Evolutionary conservation across 139 green algal species (phyloP).

Genomic region (Axilococcus clingmanii): DNA sequence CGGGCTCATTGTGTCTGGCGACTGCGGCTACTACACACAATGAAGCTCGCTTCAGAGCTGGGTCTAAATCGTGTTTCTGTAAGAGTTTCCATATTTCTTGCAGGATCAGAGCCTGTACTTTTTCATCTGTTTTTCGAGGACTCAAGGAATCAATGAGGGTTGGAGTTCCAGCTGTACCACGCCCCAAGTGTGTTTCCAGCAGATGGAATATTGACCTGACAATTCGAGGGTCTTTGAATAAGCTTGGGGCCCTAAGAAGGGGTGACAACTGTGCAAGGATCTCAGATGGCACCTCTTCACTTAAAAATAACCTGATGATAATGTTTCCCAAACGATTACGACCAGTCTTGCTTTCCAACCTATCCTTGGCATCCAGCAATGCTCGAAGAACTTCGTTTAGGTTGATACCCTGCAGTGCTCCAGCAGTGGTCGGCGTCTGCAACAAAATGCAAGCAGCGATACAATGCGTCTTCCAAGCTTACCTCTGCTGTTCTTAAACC

Average conservation of each 20-base stretch:
- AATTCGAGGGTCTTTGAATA: slow-evolving; percentile 9
- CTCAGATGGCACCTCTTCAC: slow-evolving; percentile 19
- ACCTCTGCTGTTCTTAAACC: slow-evolving; percentile 15
- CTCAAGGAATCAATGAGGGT: slow-evolving; percentile 18
- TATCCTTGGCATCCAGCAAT: slow-evolving; percentile 10
- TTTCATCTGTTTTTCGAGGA: slow-evolving; percentile 14
- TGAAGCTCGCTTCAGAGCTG: not conserved
- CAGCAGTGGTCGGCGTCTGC: not conserved
- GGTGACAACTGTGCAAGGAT: slow-evolving; percentile 9
- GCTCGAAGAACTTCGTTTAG: slow-evolving; percentile 12
- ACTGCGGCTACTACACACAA: slow-evolving; percentile 13
- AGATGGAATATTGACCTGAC: slow-evolving; percentile 18
- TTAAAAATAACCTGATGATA: slow-evolving; percentile 18
- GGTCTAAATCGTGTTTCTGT: slow-evolving; percentile 7
- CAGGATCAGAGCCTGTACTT: slow-evolving; percentile 11
- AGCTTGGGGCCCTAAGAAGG: slow-evolving; percentile 11
- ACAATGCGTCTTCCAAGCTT: not conserved
- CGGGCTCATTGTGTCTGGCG: slow-evolving; percentile 4
- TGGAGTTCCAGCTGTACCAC: slow-evolving; percentile 19
- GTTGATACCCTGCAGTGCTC: slow-evolving; percentile 9
- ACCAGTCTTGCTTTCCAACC: slow-evolving; percentile 11
- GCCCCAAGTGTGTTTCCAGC: slow-evolving; percentile 1
- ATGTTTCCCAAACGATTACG: slow-evolving; percentile 2
- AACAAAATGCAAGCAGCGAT: not conserved
- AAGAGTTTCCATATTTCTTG: slow-evolving; percentile 14